A percentile compares a stretch with the other conserved stretches of the same genome.
phyloP scores from a whole-genome alignment of 2,329 filamentous ascomycete species.

The Fusarium tanahbumbuense region DNA sequence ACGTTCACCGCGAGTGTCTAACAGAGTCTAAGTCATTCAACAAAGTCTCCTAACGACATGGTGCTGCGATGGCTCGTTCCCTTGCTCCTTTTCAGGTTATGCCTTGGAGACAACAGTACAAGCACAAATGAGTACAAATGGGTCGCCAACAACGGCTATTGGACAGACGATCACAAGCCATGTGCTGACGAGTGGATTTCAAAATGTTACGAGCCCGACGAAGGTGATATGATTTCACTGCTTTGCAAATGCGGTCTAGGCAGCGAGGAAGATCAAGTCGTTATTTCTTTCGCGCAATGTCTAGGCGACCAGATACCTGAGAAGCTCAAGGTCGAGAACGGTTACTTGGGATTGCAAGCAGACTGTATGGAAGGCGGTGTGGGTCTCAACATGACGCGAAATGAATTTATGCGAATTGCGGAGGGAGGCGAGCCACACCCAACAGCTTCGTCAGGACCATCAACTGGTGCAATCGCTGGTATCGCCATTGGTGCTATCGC shows the following conservation, averaged over 20 bases:
- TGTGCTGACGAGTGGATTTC: not conserved
- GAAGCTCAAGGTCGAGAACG: fast-evolving
- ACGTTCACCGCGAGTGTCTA: not conserved
- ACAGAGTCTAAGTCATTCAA: not conserved
- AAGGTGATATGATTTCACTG: no score
- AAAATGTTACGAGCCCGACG: not conserved
- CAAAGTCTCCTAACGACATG: not conserved
- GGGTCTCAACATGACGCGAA: not conserved
- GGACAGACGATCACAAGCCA: not conserved
- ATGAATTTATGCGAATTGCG: not conserved
- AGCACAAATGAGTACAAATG: not conserved
- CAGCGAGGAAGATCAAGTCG: not conserved
- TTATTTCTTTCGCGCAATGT: not conserved
- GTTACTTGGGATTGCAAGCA: not conserved
- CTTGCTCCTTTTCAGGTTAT: not conserved
- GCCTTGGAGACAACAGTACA: not conserved
- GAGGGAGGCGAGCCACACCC: not conserved
- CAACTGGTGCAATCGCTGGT: not conserved
- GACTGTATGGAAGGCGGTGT: not conserved
- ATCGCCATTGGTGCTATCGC: not conserved
- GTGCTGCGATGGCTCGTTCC: no score
- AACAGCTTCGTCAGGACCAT: not conserved
- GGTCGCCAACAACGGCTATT: not conserved
- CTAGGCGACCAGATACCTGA: not conserved
- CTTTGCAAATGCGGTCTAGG: not conserved